Evolutionary conservation across 2,329 filamentous ascomycete genomes (phyloP).

Genomic region (Aspergillus luchuensis): DNA sequence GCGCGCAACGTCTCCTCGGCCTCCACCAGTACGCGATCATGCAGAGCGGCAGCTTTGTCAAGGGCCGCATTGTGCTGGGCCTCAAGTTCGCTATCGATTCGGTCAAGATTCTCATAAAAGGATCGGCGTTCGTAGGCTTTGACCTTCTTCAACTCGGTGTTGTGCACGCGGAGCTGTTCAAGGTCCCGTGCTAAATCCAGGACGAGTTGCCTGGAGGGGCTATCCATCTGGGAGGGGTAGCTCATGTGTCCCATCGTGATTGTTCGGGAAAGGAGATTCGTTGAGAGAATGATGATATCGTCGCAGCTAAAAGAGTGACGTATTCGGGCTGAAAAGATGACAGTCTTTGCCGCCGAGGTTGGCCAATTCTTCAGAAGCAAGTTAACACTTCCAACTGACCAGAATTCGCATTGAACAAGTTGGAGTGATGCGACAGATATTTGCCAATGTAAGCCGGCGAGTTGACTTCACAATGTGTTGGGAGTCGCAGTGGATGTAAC

Average conservation of each 20-base stretch:
- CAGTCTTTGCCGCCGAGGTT: not conserved
- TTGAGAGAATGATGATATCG: not conserved
- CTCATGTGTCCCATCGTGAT: conserved; percentile 32
- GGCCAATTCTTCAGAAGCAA: not conserved
- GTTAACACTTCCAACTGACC: not conserved
- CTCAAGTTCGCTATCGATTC: conserved; percentile 63
- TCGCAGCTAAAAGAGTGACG: not conserved
- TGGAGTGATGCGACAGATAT: no score
- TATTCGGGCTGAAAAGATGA: not conserved
- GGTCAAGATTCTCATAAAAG: conserved; percentile 63
- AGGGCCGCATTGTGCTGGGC: conserved; percentile 67
- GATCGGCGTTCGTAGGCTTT: conserved; percentile 45
- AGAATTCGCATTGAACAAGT: not conserved
- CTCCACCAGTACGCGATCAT: conserved; percentile 63
- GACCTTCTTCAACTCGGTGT: conserved; percentile 46
- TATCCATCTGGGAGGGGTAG: conserved; percentile 38
- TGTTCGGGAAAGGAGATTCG: not conserved
- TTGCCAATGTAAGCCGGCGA: not conserved
- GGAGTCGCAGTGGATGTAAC: not conserved
- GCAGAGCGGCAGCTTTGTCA: conserved; percentile 64
- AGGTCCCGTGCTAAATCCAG: conserved; percentile 45
- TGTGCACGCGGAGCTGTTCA: conserved; percentile 45
- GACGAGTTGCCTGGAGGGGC: conserved; percentile 44
- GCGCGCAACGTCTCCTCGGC: conserved; percentile 57
- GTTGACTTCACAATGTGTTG: not conserved